Base-by-base conservation (phyloP, 139 green algal genomes). In the Parachlorella kessleri region DNA sequence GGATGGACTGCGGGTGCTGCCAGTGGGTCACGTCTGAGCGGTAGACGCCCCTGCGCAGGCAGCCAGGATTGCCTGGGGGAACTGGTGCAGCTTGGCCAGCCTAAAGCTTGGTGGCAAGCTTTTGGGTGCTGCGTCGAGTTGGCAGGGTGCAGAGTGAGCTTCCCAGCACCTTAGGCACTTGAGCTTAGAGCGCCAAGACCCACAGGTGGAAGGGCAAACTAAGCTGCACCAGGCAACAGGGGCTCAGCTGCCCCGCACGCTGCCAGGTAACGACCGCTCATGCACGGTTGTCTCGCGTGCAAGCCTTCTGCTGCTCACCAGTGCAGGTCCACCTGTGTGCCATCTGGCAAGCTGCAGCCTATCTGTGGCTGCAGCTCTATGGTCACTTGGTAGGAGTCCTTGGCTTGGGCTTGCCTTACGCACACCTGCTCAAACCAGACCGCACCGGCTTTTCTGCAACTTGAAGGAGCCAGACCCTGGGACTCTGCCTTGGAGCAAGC, bases 41-140 rank as follows among this genome's bases (percentile, higher is more conserved):
- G 73, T 87, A 88, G 1, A 86, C 74, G 4, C 83, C 83, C 83
- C 79, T 86, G 79, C 42, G n/a, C n/a, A n/a, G n/a, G n/a, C n/a
- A n/a, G n/a, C n/a, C n/a, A n/a, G n/a, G n/a, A n/a, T n/a, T n/a
- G n/a, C n/a, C n/a, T n/a, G n/a, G n/a, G n/a, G n/a, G n/a, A n/a
- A n/a, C n/a, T n/a, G n/a, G n/a, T n/a, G n/a, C n/a, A n/a, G n/a
- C n/a, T n/a, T n/a, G n/a, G n/a, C n/a, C n/a, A n/a, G n/a, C n/a
- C n/a, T n/a, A n/a, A n/a, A n/a, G n/a, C n/a, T n/a, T n/a, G 38
- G 41, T 23, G 10, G 24, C 10, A 21, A 38, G 6, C 24, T 7
- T 14, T 37, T 3, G 38, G 38, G 14, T 24, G 6, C 3, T 21
- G 35, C 24, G 2, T 30, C 8, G 38, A 38, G 3, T 30, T 3